phyloP scores from a whole-genome alignment of 805 yeast genomes.

The Barnettozyma sucrosica region DNA sequence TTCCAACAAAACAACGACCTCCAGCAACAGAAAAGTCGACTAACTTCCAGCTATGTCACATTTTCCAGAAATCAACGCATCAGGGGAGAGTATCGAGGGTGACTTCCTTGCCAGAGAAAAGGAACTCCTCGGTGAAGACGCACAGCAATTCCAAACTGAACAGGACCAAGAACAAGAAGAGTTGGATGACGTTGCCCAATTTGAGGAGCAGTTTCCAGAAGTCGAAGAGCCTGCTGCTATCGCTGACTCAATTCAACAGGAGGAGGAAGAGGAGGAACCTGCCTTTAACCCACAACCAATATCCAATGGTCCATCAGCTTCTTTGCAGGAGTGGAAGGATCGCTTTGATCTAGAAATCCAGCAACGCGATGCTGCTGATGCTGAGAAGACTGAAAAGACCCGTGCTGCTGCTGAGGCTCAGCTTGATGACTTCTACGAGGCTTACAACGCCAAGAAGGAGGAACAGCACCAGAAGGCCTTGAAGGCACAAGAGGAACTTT shows the following conservation, averaged over 20 bases:
- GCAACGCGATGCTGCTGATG: slow-evolving; percentile 70
- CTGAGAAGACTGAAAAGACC: slow-evolving; percentile 56
- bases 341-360: slow-evolving; percentile 73
- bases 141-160: slow-evolving; percentile 62
- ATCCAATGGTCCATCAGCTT: slow-evolving; percentile 43
- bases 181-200: slow-evolving; percentile 48
- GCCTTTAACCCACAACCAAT: slow-evolving; percentile 18
- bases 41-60: slow-evolving; percentile 55
- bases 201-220: slow-evolving; percentile 61
- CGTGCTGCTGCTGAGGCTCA: slow-evolving; percentile 73
- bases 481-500: slow-evolving; percentile 63
- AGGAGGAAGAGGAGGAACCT: slow-evolving; percentile 33
- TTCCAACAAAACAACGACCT: background rate
- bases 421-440: slow-evolving; percentile 88
- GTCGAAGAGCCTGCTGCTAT: slow-evolving; percentile 27
- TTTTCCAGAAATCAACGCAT: slow-evolving; percentile 60
- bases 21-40: background rate
- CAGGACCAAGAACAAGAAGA: slow-evolving; percentile 41
- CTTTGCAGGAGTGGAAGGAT: slow-evolving; percentile 72
- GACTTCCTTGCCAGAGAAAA: slow-evolving; percentile 68
- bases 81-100: slow-evolving; percentile 24
- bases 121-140: slow-evolving; percentile 48
- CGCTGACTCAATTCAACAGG: slow-evolving; percentile 13
- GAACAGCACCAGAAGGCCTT: slow-evolving; percentile 55
- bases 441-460: slow-evolving; percentile 80